These are phyloP conservation scores for Macrolepiota fuliginosa DNA, from an alignment of 768 basidiomycete genomes.

Conservation along the genomic window DNA sequence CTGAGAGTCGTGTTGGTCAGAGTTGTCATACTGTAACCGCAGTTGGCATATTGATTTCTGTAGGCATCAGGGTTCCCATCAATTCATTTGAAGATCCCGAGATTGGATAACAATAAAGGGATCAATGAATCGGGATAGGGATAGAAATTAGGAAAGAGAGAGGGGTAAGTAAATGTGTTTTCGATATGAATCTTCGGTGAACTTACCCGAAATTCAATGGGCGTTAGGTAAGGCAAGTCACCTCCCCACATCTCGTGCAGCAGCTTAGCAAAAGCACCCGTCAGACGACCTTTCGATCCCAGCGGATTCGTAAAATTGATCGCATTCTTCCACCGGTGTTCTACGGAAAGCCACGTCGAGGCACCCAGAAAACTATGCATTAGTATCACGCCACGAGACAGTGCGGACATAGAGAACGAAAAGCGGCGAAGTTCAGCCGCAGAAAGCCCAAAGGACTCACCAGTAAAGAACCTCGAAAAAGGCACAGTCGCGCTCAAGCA, in stretches of 20 bases:
- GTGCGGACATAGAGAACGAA: slow-evolving; percentile 11
- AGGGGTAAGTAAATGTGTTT: neutral
- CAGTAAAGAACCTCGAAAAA: slow-evolving; percentile 89
- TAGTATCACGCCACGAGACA: too few species aligned
- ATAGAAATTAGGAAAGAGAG: neutral
- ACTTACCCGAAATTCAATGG: slow-evolving; percentile 80
- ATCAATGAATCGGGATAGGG: neutral
- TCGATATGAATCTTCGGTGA: neutral
- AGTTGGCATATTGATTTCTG: slow-evolving; percentile 48
- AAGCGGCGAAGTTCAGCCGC: neutral
- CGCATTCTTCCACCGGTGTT: slow-evolving; percentile 76
- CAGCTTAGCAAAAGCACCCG: slow-evolving; percentile 78
- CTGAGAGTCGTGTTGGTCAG: slow-evolving; percentile 96
- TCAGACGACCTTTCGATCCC: slow-evolving; percentile 84
- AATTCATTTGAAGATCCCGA: neutral
- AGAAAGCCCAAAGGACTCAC: slow-evolving; percentile 38
- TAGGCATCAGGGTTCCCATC: neutral
- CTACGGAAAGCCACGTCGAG: slow-evolving; percentile 31
- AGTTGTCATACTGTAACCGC: slow-evolving; percentile 73
- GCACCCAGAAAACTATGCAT: neutral
- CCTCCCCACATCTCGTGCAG: slow-evolving; percentile 87
- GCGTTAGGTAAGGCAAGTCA: slow-evolving; percentile 79
- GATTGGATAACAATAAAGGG: neutral
- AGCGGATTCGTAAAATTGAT: slow-evolving; percentile 85
- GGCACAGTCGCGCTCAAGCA: slow-evolving; percentile 94